Percentiles rank a stretch among this genome's conserved stretches.
Evolutionary conservation across 1,139 yeast species (phyloP).

Genomic region (Blastobotrys aristatus): DNA sequence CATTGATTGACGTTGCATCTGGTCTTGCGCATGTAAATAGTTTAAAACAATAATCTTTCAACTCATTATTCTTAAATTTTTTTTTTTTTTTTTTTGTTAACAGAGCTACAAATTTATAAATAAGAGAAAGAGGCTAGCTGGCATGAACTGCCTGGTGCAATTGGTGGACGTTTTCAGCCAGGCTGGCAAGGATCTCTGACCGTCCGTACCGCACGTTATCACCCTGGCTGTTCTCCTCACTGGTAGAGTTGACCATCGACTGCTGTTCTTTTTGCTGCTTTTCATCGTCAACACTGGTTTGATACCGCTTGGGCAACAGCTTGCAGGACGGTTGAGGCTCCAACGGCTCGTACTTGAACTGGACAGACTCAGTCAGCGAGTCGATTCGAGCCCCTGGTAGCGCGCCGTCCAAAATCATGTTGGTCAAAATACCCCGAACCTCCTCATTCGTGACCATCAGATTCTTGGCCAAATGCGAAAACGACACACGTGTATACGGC

Average conservation of each 20-base stretch:
- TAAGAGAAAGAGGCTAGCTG: too few species aligned
- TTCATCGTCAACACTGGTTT: conserved; percentile 16
- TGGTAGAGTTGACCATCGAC: conserved; percentile 15
- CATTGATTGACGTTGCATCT: conserved; percentile 26
- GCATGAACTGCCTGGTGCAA: conserved; percentile 4
- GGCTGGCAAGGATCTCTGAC: not conserved
- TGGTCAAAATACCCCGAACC: conserved; percentile 40
- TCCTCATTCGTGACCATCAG: conserved; percentile 30
- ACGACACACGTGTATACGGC: conserved; percentile 38
- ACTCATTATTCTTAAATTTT: too few species aligned
- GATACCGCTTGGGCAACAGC: conserved; percentile 17
- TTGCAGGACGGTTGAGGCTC: not conserved
- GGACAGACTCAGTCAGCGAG: conserved; percentile 17
- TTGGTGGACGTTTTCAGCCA: not conserved
- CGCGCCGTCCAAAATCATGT: conserved; percentile 44
- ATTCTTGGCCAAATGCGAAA: conserved; percentile 32
- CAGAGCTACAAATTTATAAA: too few species aligned
- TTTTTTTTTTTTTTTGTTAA: too few species aligned
- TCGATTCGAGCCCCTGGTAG: conserved; percentile 45
- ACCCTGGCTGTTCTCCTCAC: conserved; percentile 1
- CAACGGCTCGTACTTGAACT: conserved; percentile 12
- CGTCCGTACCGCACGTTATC: conserved; percentile 1
- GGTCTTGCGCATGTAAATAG: conserved; percentile 24
- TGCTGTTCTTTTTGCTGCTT: conserved; percentile 19
- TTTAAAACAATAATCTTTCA: conserved; percentile 16